Evolutionary conservation across 2,329 filamentous ascomycete species (phyloP).

Genomic region (Chaetomium sp.): DNA sequence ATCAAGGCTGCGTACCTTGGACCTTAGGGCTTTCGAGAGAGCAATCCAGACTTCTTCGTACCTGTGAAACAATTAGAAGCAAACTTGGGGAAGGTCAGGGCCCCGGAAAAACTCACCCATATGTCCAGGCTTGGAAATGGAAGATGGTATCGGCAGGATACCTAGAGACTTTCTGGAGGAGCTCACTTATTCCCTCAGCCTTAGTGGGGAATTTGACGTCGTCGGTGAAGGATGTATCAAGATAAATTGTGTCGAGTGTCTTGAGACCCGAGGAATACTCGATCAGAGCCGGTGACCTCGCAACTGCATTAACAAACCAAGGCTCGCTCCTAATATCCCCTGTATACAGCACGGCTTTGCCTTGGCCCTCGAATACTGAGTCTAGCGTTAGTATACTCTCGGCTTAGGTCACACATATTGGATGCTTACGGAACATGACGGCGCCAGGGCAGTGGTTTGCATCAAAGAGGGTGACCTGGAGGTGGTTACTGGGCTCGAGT

Average conservation of each 20-base stretch:
- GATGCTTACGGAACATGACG: constrained; percentile 76
- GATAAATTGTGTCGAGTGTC: constrained; percentile 76
- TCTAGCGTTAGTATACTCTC: background rate
- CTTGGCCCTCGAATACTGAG: constrained; percentile 70
- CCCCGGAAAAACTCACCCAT: constrained; percentile 52
- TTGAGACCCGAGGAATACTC: constrained; percentile 71
- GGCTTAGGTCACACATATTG: rapidly evolving
- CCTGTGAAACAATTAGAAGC: constrained; percentile 36
- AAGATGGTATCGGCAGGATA: constrained; percentile 79
- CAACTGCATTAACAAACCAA: constrained; percentile 79
- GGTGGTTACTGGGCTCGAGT: constrained; percentile 65
- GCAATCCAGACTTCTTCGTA: constrained; percentile 93
- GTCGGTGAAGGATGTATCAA: constrained; percentile 77
- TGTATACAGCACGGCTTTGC: constrained; percentile 79
- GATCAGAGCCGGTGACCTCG: constrained; percentile 70
- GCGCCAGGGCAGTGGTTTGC: constrained; percentile 90
- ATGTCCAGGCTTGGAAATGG: constrained; percentile 87
- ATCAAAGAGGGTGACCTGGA: constrained; percentile 83
- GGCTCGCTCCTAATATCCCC: constrained; percentile 84
- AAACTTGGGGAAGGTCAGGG: background rate
- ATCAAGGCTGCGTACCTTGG: constrained; percentile 51
- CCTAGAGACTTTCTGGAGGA: constrained; percentile 65
- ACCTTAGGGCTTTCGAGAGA: constrained; percentile 68
- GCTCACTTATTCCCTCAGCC: constrained; percentile 72
- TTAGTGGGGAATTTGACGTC: constrained; percentile 60